Conservation (phyloP, 805 yeast genomes). For the Candida manassasensis region DNA sequence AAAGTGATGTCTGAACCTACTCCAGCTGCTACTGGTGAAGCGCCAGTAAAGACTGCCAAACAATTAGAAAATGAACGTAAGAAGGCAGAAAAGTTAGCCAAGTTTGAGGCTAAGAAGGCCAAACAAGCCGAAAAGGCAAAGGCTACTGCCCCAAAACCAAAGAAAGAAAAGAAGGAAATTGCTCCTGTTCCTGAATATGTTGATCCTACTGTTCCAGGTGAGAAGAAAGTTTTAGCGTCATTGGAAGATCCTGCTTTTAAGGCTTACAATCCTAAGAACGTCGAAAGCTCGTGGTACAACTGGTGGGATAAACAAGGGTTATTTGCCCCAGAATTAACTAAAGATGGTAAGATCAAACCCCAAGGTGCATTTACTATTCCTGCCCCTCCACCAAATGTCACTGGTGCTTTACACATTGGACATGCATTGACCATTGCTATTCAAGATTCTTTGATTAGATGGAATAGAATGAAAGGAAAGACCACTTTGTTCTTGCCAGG, state of each 20-base stretch:
- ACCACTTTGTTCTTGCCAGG: constrained; percentile 93
- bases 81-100: constrained; percentile 83
- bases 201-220: constrained; percentile 83
- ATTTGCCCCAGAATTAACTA: constrained; percentile 80
- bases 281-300: constrained; percentile 94
- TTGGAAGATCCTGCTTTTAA: constrained; percentile 91
- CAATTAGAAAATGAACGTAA: constrained; percentile 83
- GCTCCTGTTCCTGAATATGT: constrained; percentile 81
- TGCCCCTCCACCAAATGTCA: constrained; percentile 99
- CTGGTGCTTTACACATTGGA: constrained; percentile 98
- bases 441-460: constrained; percentile 90
- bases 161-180: constrained; percentile 60
- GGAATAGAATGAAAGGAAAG: constrained; percentile 95
- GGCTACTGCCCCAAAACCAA: constrained; percentile 51
- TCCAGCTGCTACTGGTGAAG: constrained; percentile 12
- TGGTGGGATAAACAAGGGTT: constrained; percentile 94
- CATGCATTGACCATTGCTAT: constrained; percentile 94
- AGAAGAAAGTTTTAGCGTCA: constrained; percentile 81
- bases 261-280: constrained; percentile 88
- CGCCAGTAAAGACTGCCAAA: constrained; percentile 61
- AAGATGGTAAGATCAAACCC: constrained; percentile 69
- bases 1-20: constrained; percentile 8
- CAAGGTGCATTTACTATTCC: constrained; percentile 88
- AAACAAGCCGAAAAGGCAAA: constrained; percentile 33
- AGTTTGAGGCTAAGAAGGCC: constrained; percentile 80